phyloP scores from a whole-genome alignment of 805 yeast genomes.

The Dipodascus albidus region DNA sequence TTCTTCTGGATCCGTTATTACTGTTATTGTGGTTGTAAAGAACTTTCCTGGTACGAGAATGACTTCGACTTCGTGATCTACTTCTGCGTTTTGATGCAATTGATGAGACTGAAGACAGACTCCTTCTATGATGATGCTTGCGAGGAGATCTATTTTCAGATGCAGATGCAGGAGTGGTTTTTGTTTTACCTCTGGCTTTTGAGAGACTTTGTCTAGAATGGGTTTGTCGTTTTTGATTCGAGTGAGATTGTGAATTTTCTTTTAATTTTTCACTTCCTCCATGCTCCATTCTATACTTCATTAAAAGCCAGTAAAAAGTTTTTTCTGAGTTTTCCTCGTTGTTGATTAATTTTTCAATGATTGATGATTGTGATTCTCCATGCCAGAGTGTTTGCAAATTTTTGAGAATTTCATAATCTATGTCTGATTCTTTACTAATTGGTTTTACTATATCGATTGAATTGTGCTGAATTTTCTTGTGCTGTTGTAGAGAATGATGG shows the following conservation, averaged over 20 bases:
- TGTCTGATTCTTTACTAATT: constrained; percentile 26
- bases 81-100: not conserved
- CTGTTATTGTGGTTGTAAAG: constrained; percentile 7
- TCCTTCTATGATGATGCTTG: not conserved
- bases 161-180: constrained; percentile 1
- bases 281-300: constrained; percentile 67
- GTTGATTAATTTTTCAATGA: constrained; percentile 41
- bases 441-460: constrained; percentile 23
- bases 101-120: constrained; percentile 4
- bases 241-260: not conserved
- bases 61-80: constrained; percentile 4
- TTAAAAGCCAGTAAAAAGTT: constrained; percentile 63
- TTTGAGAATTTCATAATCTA: constrained; percentile 64
- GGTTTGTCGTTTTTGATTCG: not conserved
- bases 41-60: not conserved
- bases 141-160: constrained; percentile 4
- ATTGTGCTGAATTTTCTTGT: constrained; percentile 23
- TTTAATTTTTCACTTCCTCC: constrained; percentile 12
- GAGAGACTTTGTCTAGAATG: not conserved
- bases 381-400: constrained; percentile 74
- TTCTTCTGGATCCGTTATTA: constrained; percentile 6
- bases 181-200: not conserved
- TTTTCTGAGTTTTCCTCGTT: constrained; percentile 61
- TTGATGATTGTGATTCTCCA: constrained; percentile 47
- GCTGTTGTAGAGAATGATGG: constrained; percentile 12